A percentile compares a stretch with the other conserved stretches of the same genome.
Evolutionary conservation across 1,284 basidiomycete genomes (phyloP).

Genomic region (Stereum hirsutum): DNA sequence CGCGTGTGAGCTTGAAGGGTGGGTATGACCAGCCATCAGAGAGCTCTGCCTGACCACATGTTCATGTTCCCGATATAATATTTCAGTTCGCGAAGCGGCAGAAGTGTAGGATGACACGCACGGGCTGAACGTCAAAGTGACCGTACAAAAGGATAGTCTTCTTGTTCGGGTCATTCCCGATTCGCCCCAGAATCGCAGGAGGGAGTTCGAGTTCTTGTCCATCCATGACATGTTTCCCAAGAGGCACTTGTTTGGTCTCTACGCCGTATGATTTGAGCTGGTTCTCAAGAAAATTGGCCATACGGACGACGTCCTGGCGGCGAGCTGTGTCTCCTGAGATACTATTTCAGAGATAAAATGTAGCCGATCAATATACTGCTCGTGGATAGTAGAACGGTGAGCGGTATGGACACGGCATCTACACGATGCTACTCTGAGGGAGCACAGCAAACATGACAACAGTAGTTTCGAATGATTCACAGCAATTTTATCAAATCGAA

Average conservation of each 20-base stretch:
- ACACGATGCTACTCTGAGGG: background rate
- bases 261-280: conserved; percentile 74
- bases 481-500: background rate
- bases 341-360: conserved; percentile 24
- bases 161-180: conserved; percentile 81
- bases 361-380: conserved; percentile 1
- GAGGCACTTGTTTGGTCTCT: conserved; percentile 59
- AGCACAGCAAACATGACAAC: background rate
- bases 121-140: conserved; percentile 83
- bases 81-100: too few species aligned
- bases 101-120: too few species aligned
- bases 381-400: background rate
- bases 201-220: conserved; percentile 76
- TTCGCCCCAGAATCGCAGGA: conserved; percentile 78
- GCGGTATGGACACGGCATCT: background rate
- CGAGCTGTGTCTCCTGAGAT: conserved; percentile 59
- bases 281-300: conserved; percentile 73
- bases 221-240: conserved; percentile 81
- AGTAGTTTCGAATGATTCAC: background rate
- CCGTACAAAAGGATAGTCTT: conserved; percentile 92
- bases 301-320: conserved; percentile 71
- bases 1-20: conserved; percentile 77
- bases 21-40: conserved; percentile 91
- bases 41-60: conserved; percentile 56
- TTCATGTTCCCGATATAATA: too few species aligned